Base-by-base conservation (phyloP, 305 asterid genomes). In the Fraxinus platypoda region DNA sequence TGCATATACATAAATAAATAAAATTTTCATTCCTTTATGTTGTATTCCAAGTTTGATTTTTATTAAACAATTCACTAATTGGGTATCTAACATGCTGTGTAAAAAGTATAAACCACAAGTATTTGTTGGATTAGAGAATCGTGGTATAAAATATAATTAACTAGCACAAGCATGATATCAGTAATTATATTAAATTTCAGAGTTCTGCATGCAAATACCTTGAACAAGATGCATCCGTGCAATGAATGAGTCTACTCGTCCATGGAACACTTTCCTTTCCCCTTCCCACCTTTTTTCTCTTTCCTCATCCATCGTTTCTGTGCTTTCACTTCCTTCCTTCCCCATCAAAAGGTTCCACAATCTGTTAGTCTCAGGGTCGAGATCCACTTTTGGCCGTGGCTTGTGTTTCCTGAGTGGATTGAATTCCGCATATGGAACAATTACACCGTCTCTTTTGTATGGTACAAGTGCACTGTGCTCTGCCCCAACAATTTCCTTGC, bases 201-300 rank as follows among this genome's bases (percentile, higher is more conserved):
- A 23, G 17, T 72, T 72, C 28, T 70, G 37, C 77, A 82, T 84
- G 84, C 25, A 78, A 80, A 79, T 91, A 96, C 99, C 99, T 94
- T 96, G 99, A 82, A 96, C 95, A 31, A 88, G 96, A 90, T 94
- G 98, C 99, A 96, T 93, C 75, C 97, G 91, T 76, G 98, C 94
- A 74, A 96, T 94, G 88, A 96, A 96, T 54, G 98, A 91, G 87
- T 91, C 94, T 73, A 93, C 95, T 75, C 99, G 91, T 77, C 97
- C 98, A n/a, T 87, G 89, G 84, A 94, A 90, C 76, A 94, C 88
- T 82, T 88, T 81, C 78, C 98, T 88, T 89, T 96, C 97, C 8
- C 90, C 93, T 86, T 93, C 98, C 99, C 97, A 91, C 97, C 93
- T 90, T 90, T 90, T 89, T 83, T 94, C 92, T 77, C 81, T 94